Evolutionary conservation across 2,329 filamentous ascomycete genomes (phyloP).

Genomic region (Blumeriella jaapii): DNA sequence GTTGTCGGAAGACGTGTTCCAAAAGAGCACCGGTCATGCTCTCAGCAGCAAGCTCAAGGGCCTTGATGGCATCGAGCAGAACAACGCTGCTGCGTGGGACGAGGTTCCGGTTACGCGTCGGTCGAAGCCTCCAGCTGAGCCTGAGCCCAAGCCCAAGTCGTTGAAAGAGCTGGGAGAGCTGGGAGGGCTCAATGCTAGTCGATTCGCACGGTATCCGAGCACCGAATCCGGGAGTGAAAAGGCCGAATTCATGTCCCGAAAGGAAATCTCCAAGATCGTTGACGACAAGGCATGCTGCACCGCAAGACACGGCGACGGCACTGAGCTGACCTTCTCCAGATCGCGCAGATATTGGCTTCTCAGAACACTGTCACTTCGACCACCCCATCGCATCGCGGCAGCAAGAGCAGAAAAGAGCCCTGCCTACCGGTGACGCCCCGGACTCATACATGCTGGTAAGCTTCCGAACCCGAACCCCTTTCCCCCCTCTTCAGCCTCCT

Average conservation of each 20-base stretch:
- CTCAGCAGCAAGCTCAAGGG: slow-evolving; percentile 4
- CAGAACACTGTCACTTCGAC: background rate
- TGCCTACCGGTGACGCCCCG: slow-evolving; percentile 12
- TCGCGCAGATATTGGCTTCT: slow-evolving; percentile 10
- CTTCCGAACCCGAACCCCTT: background rate
- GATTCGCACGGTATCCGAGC: slow-evolving; percentile 13
- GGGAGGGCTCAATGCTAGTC: slow-evolving; percentile 10
- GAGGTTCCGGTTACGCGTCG: slow-evolving; percentile 8
- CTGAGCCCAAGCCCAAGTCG: slow-evolving; percentile 5
- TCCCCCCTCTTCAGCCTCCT: background rate
- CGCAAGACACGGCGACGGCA: background rate
- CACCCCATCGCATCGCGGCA: too few relatives aligned
- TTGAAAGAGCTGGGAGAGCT: too few relatives aligned
- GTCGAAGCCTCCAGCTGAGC: slow-evolving; percentile 1
- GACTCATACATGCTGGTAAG: slow-evolving; percentile 14
- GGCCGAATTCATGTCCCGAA: slow-evolving; percentile 6
- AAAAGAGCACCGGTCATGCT: background rate
- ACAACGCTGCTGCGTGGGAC: slow-evolving; percentile 20
- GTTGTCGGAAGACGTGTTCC: slow-evolving; percentile 13
- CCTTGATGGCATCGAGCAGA: slow-evolving; percentile 11
- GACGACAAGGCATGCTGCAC: slow-evolving; percentile 13
- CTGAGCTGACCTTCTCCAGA: background rate
- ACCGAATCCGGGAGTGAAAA: slow-evolving; percentile 3
- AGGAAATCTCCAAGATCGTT: slow-evolving; percentile 12
- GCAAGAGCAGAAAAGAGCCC: slow-evolving; percentile 8